A percentile compares a stretch with the other conserved stretches of the same genome.
Evolutionary conservation across 805 yeast species (phyloP).

Genomic region (Kurtzmaniella fragi): DNA sequence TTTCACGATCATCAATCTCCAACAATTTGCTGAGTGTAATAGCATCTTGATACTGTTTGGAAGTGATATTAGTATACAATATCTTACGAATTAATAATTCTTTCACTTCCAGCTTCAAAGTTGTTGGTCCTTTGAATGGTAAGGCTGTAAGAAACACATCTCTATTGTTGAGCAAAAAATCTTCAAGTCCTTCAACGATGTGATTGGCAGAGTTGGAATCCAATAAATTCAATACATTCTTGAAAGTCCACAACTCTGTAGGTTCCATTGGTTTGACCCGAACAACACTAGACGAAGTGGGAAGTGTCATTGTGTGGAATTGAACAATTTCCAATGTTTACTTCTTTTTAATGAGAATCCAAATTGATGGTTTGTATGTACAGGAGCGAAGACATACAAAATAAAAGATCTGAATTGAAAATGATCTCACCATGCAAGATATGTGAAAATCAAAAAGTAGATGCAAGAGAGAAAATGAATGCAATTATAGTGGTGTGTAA

Average conservation of each 20-base stretch:
- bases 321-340: background rate
- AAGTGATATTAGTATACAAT: conserved; percentile 29
- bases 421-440: too few relatives aligned
- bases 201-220: conserved; percentile 24
- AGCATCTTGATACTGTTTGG: conserved; percentile 34
- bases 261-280: conserved; percentile 28
- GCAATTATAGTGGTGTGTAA: too few relatives aligned
- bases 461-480: too few relatives aligned
- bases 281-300: conserved; percentile 1
- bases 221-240: conserved; percentile 30
- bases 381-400: too few relatives aligned
- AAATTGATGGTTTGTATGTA: background rate
- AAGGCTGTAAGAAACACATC: conserved; percentile 23
- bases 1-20: conserved; percentile 39
- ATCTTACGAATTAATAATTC: conserved; percentile 39
- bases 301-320: background rate
- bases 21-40: conserved; percentile 33
- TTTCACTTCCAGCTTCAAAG: conserved; percentile 8
- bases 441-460: too few relatives aligned
- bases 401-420: too few relatives aligned
- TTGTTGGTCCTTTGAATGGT: conserved; percentile 18
- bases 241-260: conserved; percentile 36
- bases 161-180: conserved; percentile 30
- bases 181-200: conserved; percentile 33
- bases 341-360: background rate